Evolutionary conservation across 208 protist genomes (phyloP).

Genomic region (Trypanosoma vivax): DNA sequence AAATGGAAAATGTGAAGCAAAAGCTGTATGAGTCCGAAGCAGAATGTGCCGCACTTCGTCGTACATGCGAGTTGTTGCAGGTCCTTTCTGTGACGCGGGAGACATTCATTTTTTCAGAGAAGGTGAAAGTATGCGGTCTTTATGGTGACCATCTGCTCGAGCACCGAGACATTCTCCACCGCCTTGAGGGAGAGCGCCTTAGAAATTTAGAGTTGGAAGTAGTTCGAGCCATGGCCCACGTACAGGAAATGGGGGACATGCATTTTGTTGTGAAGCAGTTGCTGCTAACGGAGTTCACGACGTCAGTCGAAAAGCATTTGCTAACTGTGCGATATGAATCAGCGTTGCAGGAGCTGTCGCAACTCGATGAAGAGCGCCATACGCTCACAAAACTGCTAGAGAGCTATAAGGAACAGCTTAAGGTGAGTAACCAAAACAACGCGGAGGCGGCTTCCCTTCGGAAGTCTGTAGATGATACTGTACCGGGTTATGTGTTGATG

Average conservation of each 20-base stretch:
- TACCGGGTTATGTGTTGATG: constrained; percentile 8
- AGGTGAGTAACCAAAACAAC: not conserved
- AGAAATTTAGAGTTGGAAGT: not conserved
- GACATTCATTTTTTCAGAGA: constrained; percentile 9
- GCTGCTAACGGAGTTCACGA: no score
- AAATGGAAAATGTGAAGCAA: constrained; percentile 4
- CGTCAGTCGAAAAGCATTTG: not conserved
- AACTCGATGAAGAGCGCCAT: constrained; percentile 7
- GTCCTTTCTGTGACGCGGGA: constrained; percentile 2
- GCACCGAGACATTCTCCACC: no score
- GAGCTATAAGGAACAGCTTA: constrained; percentile 2
- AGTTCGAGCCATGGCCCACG: not conserved
- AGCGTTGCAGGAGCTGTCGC: constrained; percentile 1
- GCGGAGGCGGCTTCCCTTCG: not conserved
- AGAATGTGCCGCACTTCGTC: not conserved
- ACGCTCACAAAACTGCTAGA: not conserved
- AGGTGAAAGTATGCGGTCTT: no score
- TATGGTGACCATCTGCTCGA: no score
- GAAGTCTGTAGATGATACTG: constrained; percentile 16
- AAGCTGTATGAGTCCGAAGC: not conserved
- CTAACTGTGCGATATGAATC: not conserved
- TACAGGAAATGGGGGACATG: not conserved
- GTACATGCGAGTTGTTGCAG: constrained; percentile 9
- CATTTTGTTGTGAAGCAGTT: constrained; percentile 6
- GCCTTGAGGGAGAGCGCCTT: not conserved